Evolutionary conservation across 2,329 filamentous ascomycete species (phyloP).

Genomic region (Elsinoe batatas): DNA sequence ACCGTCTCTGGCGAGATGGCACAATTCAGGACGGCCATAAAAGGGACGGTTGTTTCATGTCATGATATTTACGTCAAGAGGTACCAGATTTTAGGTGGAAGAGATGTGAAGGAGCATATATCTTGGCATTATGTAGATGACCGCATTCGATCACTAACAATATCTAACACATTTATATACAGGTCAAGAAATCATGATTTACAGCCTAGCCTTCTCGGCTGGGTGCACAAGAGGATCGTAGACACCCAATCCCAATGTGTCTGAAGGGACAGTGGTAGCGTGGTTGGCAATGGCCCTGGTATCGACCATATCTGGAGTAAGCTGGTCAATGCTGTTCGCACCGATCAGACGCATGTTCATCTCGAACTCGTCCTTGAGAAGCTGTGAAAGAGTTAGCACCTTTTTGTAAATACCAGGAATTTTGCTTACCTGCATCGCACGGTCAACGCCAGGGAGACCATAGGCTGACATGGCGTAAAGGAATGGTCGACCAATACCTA

Average conservation of each 20-base stretch:
- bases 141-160: neutral
- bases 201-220: constrained; percentile 32
- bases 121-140: constrained; percentile 6
- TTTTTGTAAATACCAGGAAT: neutral
- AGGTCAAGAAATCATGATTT: constrained; percentile 11
- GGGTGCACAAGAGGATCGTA: constrained; percentile 44
- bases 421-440: constrained; percentile 62
- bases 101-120: neutral
- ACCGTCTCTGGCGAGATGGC: constrained; percentile 65
- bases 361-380: constrained; percentile 92
- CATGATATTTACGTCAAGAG: neutral
- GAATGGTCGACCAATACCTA: constrained; percentile 91
- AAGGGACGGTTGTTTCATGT: neutral
- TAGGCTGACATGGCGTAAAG: constrained; percentile 94
- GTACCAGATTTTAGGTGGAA: neutral
- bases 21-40: constrained; percentile 52
- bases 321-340: constrained; percentile 59
- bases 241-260: constrained; percentile 48
- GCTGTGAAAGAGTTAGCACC: constrained; percentile 21
- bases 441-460: constrained; percentile 74
- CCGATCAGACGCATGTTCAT: constrained; percentile 98
- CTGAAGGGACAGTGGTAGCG: constrained; percentile 48
- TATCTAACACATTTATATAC: constrained; percentile 10
- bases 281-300: constrained; percentile 58
- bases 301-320: constrained; percentile 75